Evolutionary conservation across 768 basidiomycete species (phyloP).

Genomic region (Boletus tylopilopsis): DNA sequence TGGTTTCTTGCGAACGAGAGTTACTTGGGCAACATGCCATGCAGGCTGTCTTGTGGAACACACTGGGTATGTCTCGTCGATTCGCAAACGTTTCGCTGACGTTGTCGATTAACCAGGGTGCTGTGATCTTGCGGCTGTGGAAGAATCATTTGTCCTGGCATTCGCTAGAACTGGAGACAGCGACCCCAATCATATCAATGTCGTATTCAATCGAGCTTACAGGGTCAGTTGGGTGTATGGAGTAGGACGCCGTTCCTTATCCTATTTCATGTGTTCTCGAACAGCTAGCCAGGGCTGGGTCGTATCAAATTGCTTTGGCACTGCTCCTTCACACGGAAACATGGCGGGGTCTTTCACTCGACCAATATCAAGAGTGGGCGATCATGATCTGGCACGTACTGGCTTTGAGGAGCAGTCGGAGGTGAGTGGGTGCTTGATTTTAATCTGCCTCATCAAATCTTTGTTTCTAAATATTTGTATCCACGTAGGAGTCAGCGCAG

Average conservation of each 20-base stretch:
- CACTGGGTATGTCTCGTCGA: slow-evolving; percentile 47
- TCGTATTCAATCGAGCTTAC: slow-evolving; percentile 64
- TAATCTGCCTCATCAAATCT: slow-evolving; percentile 1
- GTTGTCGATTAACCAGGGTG: slow-evolving; percentile 47
- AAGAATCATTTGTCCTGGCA: slow-evolving; percentile 67
- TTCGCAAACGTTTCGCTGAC: not conserved
- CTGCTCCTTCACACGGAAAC: slow-evolving; percentile 63
- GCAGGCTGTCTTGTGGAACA: slow-evolving; percentile 69
- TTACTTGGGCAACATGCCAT: slow-evolving; percentile 73
- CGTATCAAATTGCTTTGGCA: slow-evolving; percentile 57
- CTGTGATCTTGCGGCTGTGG: slow-evolving; percentile 55
- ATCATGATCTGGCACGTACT: slow-evolving; percentile 76
- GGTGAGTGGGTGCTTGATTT: slow-evolving; percentile 40
- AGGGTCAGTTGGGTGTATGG: slow-evolving; percentile 40
- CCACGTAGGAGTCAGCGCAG: slow-evolving; percentile 53
- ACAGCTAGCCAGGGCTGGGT: slow-evolving; percentile 68
- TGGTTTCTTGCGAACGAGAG: slow-evolving; percentile 48
- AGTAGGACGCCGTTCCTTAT: not conserved
- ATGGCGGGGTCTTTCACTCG: slow-evolving; percentile 63
- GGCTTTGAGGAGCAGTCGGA: slow-evolving; percentile 60
- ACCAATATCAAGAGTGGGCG: slow-evolving; percentile 72
- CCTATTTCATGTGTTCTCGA: slow-evolving; percentile 12
- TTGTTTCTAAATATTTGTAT: slow-evolving; percentile 8
- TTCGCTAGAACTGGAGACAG: slow-evolving; percentile 57
- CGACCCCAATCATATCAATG: slow-evolving; percentile 59